Evolutionary conservation across 164 flowering plant genomes (phyloP).

Genomic region (Hamamelis virginiana): DNA sequence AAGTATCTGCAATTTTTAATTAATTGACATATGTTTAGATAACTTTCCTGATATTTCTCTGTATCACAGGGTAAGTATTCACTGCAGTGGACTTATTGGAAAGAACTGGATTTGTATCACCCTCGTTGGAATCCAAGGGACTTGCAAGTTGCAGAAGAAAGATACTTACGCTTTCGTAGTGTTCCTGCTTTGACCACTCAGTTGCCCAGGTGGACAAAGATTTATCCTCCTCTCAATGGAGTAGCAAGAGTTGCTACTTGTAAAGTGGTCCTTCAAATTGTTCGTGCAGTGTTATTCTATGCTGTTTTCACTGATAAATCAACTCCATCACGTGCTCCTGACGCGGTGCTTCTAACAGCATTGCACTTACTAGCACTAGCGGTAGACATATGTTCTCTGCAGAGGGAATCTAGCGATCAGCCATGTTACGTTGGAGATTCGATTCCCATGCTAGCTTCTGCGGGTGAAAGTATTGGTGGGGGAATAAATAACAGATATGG

Average conservation of each 20-base stretch:
- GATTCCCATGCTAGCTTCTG: conserved; percentile 58
- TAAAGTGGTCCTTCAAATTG: conserved; percentile 48
- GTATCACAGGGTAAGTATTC: conserved; percentile 83
- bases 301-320: conserved; percentile 54
- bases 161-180: conserved; percentile 75
- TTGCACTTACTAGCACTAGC: conserved; percentile 85
- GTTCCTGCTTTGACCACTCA: conserved; percentile 73
- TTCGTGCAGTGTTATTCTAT: conserved; percentile 78
- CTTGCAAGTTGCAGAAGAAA: conserved; percentile 90
- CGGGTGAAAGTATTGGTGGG: conserved; percentile 52
- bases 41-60: conserved; percentile 8
- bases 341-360: conserved; percentile 71
- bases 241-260: conserved; percentile 76
- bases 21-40: not conserved
- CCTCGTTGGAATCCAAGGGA: conserved; percentile 94
- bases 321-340: conserved; percentile 81
- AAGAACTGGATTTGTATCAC: conserved; percentile 88
- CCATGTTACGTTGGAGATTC: conserved; percentile 27
- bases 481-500: conserved; percentile 30
- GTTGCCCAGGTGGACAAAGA: conserved; percentile 83
- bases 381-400: conserved; percentile 61
- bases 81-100: conserved; percentile 66
- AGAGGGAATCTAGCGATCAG: conserved; percentile 32
- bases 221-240: conserved; percentile 67
- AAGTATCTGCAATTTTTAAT: not conserved